Percentiles rank a stretch among this genome's conserved stretches.
Evolutionary conservation across 2,329 filamentous ascomycete genomes (phyloP).

Genomic region (Cladophialophora carrionii): DNA sequence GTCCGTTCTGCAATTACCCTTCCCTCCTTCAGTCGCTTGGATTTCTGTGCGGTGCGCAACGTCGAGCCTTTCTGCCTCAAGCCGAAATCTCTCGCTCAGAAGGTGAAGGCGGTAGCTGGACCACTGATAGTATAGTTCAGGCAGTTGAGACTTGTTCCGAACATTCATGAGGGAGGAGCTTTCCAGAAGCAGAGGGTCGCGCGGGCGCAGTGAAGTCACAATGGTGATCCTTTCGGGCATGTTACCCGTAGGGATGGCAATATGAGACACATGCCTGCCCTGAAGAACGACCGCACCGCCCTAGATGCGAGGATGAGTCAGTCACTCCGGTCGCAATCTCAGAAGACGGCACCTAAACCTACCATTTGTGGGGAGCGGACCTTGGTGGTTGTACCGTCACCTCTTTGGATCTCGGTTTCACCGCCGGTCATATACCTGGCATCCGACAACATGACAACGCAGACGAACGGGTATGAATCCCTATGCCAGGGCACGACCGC

Average conservation of each 20-base stretch:
- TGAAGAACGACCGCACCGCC: conserved; percentile 67
- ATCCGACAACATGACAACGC: conserved; percentile 45
- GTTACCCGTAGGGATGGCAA: conserved; percentile 62
- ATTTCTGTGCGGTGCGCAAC: conserved; percentile 1
- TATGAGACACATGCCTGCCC: conserved; percentile 68
- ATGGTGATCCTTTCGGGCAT: conserved; percentile 66
- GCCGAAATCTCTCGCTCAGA: conserved; percentile 56
- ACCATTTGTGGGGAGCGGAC: conserved; percentile 50
- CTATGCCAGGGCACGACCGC: conserved; percentile 53
- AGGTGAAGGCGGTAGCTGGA: conserved; percentile 65
- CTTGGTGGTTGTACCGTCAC: conserved; percentile 50
- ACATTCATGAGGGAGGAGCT: conserved; percentile 64
- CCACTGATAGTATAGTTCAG: conserved; percentile 64
- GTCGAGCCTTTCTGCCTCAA: conserved; percentile 10
- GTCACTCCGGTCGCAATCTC: not conserved
- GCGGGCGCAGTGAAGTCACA: conserved; percentile 67
- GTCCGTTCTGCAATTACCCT: not conserved
- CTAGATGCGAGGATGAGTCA: conserved; percentile 42
- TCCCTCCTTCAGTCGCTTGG: not conserved
- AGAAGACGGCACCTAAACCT: conserved; percentile 22
- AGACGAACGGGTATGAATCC: conserved; percentile 40
- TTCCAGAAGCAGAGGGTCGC: conserved; percentile 57
- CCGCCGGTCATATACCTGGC: conserved; percentile 53
- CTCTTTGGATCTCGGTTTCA: conserved; percentile 64
- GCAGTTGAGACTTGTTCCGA: conserved; percentile 60